phyloP scores from a whole-genome alignment of 345 rosid genomes.

The Ricinus communis region DNA sequence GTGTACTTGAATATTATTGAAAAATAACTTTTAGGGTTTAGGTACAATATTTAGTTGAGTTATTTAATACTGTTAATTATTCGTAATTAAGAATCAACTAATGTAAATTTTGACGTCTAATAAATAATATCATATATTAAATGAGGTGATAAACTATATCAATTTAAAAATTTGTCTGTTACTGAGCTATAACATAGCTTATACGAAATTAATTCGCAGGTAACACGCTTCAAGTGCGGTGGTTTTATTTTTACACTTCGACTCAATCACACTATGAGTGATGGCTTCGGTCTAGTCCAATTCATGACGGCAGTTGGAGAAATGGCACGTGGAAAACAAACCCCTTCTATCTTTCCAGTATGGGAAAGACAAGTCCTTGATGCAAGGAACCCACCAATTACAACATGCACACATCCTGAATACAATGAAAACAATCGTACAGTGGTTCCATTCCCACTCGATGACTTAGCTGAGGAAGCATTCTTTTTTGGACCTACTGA shows the following conservation, averaged over 20 bases:
- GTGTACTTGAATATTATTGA: too few species aligned
- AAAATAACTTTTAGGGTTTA: too few species aligned
- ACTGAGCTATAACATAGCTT: too few species aligned
- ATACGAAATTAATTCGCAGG: too few species aligned
- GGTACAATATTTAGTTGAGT: too few species aligned
- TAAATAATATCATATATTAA: too few species aligned
- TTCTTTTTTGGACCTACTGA: conserved; percentile 9
- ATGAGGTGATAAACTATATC: too few species aligned
- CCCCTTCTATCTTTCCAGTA: conserved; percentile 8
- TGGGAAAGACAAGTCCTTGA: conserved; percentile 14
- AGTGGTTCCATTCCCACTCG: neutral
- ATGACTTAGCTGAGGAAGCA: neutral
- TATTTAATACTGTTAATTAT: too few species aligned
- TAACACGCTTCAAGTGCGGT: conserved; percentile 15
- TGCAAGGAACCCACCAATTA: conserved; percentile 1
- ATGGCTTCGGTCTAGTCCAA: neutral
- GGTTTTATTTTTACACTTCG: conserved; percentile 8
- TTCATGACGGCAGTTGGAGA: conserved; percentile 14
- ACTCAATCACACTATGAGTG: conserved; percentile 14
- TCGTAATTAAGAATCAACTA: too few species aligned
- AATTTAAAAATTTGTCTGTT: too few species aligned
- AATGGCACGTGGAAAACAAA: conserved; percentile 6
- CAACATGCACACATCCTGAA: neutral
- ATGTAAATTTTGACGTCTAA: too few species aligned
- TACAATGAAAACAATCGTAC: neutral